These are phyloP conservation scores for Aphanomyces cochlioides DNA, from an alignment of 352 stramenopile species.

Conservation along the genomic window DNA sequence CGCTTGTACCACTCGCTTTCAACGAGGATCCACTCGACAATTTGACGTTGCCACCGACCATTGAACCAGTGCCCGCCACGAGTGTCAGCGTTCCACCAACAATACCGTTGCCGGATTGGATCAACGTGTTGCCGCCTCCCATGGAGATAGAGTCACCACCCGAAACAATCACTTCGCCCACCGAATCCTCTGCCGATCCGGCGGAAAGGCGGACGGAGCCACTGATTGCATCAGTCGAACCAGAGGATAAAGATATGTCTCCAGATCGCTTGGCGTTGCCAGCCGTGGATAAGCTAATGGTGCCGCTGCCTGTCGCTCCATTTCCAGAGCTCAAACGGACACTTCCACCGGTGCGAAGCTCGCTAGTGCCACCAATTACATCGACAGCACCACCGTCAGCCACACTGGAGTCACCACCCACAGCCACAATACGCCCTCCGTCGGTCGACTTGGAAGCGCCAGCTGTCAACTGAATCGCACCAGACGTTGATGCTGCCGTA, in stretches of 20 bases:
- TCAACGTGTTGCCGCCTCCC: background rate
- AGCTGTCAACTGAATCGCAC: background rate
- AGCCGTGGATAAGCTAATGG: background rate
- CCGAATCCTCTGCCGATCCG: background rate
- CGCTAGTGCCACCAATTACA: slow-evolving; percentile 3
- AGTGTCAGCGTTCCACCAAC: background rate
- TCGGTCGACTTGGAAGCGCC: background rate
- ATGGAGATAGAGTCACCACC: background rate
- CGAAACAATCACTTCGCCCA: background rate
- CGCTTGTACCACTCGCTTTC: background rate
- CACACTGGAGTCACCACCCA: slow-evolving; percentile 1
- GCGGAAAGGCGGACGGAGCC: background rate
- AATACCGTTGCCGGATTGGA: background rate
- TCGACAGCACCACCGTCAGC: slow-evolving; percentile 1
- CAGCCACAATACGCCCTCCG: background rate
- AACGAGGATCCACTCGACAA: background rate
- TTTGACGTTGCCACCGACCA: background rate
- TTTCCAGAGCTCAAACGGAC: background rate
- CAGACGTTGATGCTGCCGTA: background rate
- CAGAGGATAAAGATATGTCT: background rate
- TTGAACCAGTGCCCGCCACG: background rate
- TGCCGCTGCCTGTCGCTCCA: slow-evolving; percentile 11
- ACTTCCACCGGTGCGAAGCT: background rate
- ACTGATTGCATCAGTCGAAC: background rate
- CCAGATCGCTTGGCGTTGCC: background rate